A percentile compares a stretch with the other conserved stretches of the same genome.
These are phyloP conservation scores for Piper longum DNA, from an alignment of 164 flowering plant genomes.

Conservation along the genomic window DNA sequence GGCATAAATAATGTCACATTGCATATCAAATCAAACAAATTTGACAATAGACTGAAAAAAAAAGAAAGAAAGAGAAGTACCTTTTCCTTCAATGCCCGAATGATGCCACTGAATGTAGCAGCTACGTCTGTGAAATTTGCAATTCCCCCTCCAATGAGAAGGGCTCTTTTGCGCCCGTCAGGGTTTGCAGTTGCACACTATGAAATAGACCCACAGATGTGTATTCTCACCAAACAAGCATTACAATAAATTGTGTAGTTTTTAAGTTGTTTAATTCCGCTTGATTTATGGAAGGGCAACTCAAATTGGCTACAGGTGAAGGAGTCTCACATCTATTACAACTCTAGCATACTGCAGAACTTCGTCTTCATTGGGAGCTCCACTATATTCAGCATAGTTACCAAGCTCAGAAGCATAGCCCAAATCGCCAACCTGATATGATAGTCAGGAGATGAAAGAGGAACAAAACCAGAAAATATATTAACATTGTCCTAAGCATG, in stretches of 20 bases:
- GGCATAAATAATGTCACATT: not conserved
- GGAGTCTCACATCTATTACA: conserved; percentile 62
- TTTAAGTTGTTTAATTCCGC: too few relatives aligned
- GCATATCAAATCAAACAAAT: not conserved
- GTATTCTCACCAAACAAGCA: too few relatives aligned
- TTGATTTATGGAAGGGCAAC: not conserved
- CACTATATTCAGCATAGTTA: conserved; percentile 92
- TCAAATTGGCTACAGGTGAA: not conserved
- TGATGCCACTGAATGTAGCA: conserved; percentile 80
- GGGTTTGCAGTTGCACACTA: conserved; percentile 84
- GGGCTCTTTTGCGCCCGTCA: conserved; percentile 82
- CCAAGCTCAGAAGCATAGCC: conserved; percentile 91
- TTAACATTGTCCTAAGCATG: not conserved
- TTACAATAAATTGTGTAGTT: too few relatives aligned
- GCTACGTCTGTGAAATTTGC: conserved; percentile 94
- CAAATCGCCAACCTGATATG: conserved; percentile 72
- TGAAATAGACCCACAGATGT: not conserved
- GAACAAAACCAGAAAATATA: not conserved
- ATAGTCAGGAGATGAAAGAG: not conserved
- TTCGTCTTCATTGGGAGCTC: conserved; percentile 94
- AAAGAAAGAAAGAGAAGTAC: not conserved
- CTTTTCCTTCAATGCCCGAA: conserved; percentile 41
- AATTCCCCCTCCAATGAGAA: conserved; percentile 85
- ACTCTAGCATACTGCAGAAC: conserved; percentile 91
- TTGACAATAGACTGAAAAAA: not conserved